These are phyloP conservation scores for Trichomonascus vanleenenianus DNA, from an alignment of 805 yeast species.

Conservation along the genomic window DNA sequence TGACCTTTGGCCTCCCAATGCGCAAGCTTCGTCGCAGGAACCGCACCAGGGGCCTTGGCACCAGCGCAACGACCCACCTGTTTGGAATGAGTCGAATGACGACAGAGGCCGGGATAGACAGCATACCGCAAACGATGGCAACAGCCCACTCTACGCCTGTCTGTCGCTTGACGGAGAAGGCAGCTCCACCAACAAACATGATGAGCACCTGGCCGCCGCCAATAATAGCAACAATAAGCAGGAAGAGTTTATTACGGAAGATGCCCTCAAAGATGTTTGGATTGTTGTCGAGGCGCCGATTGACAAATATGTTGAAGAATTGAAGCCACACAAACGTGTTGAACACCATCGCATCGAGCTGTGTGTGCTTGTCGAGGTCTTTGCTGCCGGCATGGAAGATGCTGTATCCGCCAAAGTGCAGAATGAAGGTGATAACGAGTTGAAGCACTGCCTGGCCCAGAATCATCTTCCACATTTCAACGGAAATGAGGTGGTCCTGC, in stretches of 20 bases:
- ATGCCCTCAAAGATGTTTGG: slow-evolving; percentile 79
- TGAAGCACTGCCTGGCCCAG: slow-evolving; percentile 78
- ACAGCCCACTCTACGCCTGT: slow-evolving; percentile 87
- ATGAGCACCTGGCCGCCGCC: slow-evolving; percentile 80
- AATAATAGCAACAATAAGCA: slow-evolving; percentile 62
- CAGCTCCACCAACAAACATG: slow-evolving; percentile 96
- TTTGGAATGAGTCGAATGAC: slow-evolving; percentile 80
- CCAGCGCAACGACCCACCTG: slow-evolving; percentile 27
- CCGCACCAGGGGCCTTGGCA: slow-evolving; percentile 19
- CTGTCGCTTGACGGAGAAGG: slow-evolving; percentile 75
- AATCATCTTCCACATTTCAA: slow-evolving; percentile 98
- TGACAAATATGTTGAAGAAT: slow-evolving; percentile 84
- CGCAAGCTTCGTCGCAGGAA: slow-evolving; percentile 20
- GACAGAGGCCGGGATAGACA: slow-evolving; percentile 75
- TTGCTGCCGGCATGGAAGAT: slow-evolving; percentile 38
- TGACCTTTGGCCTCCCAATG: slow-evolving; percentile 15
- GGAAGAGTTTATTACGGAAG: slow-evolving; percentile 74
- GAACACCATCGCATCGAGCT: slow-evolving; percentile 79
- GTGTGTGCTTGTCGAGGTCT: slow-evolving; percentile 40
- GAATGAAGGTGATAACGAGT: slow-evolving; percentile 64
- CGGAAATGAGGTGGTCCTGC: slow-evolving; percentile 66
- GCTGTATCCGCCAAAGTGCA: slow-evolving; percentile 70
- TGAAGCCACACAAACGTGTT: slow-evolving; percentile 98
- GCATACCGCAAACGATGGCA: slow-evolving; percentile 70
- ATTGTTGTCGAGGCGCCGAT: slow-evolving; percentile 80